Evolutionary conservation across 2,329 filamentous ascomycete genomes (phyloP), one percentile per base, ranked within the genome.

Genomic region (Aureobasidium leucospermi): DNA sequence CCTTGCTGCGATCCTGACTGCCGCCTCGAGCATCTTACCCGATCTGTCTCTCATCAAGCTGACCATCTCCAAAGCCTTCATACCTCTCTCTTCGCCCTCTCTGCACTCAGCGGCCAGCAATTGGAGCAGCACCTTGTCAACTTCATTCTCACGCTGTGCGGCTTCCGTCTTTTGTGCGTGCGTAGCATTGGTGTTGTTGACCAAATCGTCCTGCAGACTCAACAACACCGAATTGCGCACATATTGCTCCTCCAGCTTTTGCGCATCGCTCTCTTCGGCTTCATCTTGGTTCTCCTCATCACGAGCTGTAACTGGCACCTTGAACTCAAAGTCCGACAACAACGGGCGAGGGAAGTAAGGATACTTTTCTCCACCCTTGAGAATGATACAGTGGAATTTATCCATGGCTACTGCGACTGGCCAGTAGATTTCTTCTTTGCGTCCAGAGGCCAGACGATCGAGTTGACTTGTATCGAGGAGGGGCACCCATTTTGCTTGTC

Each of bases 301-400:
- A 10, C 67, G 70, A 59, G 70, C 76, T 0, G 79, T 76, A 36
- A 96, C 77, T 0, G 95, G 94, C 16, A 99, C 83, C 45, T 87
- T 85, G 71, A 99, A 96, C 51, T 91, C 89, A 69, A 99, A 99
- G 71, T 99, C 94, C 43, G 87, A 92, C 38, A 99, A 85, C 39
- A 96, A 78, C 2, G 90, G 92, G 9, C 89, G 86, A 10, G 90
- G 94, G 75, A 93, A 97, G 76, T 94, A 96, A 0, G 93, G 92
- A 69, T 96, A 90, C 69, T 87, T 84, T 70, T 99, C 94, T 38
- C 88, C 89, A 63, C 94, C 94, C 76, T 99, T 99, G 69, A 99
- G 85, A 67, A 99, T 97, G 75, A 99, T 96, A 76, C 95, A 99
- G 79, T 97, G 93, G 74, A 99, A 99, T 69, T 88, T 93, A 68